Base-by-base conservation (phyloP, 2,329 filamentous ascomycete species). In the Pestalotiopsis sp. region DNA sequence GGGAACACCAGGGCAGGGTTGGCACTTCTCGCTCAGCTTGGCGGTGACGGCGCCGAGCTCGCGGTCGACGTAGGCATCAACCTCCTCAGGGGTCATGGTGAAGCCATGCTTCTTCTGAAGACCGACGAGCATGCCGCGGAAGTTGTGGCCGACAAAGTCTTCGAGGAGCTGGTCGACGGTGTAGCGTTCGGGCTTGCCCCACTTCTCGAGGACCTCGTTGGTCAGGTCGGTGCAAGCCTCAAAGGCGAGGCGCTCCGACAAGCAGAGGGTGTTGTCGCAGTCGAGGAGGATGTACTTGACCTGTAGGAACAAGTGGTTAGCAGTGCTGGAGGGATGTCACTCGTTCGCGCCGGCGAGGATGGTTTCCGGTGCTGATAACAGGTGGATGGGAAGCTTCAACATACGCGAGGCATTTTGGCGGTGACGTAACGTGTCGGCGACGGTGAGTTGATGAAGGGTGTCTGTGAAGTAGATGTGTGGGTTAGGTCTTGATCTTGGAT, bases 61-160 rank as follows among this genome's bases (percentile, higher is more conserved):
- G 70, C 85, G 84, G 75, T 84, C 85, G 70, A 93, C 90, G 76
- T 90, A 93, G 31, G 79, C 77, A 73, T 93, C 88, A 62, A 92
- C 81, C 73, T 93, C 90, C 2, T 87, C 86, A 14, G 84, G 78
- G 20, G 79, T 75, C 82, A 94, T 86, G 68, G 84, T 82, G 81
- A 93, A 93, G 78, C 84, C 83, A 82, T 90, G 90, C 81, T 92
- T 92, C 78, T 87, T 84, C 80, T 92, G 88, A 65, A 94, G 85
- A 67, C 86, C 87, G 68, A 85, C 79, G 80, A 93, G 89, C 91
- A 93, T 93, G 77, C 91, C 90, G 71, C 91, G 91, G 85, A 93
- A 93, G 84, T 93, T 93, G 79, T 92, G 89, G 74, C 92, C 92
- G 71, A 94, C 91, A 76, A 93, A 94, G 80, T 93, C 90, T 71